Evolutionary conservation across 1,284 basidiomycete genomes (phyloP), one percentile per base, ranked within the genome.

Genomic region (Leucocoprinus gongylophorus): DNA sequence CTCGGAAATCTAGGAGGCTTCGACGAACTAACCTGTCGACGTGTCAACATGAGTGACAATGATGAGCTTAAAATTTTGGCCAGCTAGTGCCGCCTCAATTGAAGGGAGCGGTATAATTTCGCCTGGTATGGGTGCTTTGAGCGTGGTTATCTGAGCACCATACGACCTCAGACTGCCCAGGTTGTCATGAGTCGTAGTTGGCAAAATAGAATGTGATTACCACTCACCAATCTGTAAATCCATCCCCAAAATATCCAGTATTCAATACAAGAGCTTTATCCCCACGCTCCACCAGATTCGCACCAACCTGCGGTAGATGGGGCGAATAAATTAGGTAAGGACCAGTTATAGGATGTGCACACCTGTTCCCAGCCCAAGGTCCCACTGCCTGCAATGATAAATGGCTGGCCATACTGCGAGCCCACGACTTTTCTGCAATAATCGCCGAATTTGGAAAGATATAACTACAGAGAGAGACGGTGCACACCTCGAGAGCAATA

Each of bases 361-460:
- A 73, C 83, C 78, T 88, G 83, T 62, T 87, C 84, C 92, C 93
- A 95, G n/a, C 94, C 94, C 40, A 97, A 73, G 1, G 94, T 97
- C 18, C 94, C 94, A 46, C 85, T 88, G 3, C 94, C 94, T 13
- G 91, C 83, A 48, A 95, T 85, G 62, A 97, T 73, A 72, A 97
- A 88, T 0, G 89, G 85, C 63, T 92, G 90, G 2, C 75, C 82
- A 28, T 73, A 69, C 46, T 76, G 73, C 32, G 90, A 80, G 67
- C 81, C 80, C 41, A 94, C 70, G 15, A 91, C 79, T 50, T 85
- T 70, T 55, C 85, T 83, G 54, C 10, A 10, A 40, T n/a, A 13
- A 26, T 12, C 33, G 20, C 15, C 10, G 23, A 20, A 58, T 46
- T 20, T 3, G n/a, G 3, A 26, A 17, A 17, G 17, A 17, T 1